Conservation (phyloP, 331 rosid genomes). For the Malus hybrid region DNA sequence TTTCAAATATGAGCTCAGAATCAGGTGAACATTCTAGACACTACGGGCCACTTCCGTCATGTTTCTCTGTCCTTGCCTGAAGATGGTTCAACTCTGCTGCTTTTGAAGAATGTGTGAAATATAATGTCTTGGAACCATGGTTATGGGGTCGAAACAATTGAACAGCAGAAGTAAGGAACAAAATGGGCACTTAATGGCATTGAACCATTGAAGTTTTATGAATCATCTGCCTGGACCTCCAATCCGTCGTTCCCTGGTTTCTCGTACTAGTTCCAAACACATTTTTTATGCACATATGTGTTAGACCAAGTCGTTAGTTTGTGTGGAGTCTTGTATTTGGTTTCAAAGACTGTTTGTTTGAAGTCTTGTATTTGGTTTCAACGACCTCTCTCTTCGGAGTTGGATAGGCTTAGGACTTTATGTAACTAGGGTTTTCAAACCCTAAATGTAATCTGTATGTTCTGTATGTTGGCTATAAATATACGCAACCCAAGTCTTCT, state of each 20-base stretch:
- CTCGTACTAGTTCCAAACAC: slow-evolving; percentile 15
- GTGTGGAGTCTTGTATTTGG: no score
- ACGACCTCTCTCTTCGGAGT: no score
- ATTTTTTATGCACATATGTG: not conserved
- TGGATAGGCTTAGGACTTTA: no score
- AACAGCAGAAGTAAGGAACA: slow-evolving; percentile 7
- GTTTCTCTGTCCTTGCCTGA: not conserved
- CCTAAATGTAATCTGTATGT: no score
- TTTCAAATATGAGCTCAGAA: slow-evolving; percentile 9
- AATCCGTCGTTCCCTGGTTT: slow-evolving; percentile 3
- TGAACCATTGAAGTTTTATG: not conserved
- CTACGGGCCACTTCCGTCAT: not conserved
- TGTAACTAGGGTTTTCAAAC: no score
- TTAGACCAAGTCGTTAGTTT: no score
- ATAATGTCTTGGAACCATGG: not conserved
- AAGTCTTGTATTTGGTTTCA: no score
- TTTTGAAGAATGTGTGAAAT: not conserved
- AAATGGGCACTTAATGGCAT: not conserved
- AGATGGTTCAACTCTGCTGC: not conserved
- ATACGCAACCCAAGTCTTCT: no score
- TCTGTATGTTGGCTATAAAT: no score
- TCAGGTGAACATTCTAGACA: not conserved
- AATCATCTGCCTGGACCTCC: slow-evolving; percentile 4
- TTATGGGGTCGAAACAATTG: not conserved
- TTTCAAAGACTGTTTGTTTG: no score